Base-by-base conservation (phyloP, 1,139 yeast genomes). In the Geotrichum siamense region DNA sequence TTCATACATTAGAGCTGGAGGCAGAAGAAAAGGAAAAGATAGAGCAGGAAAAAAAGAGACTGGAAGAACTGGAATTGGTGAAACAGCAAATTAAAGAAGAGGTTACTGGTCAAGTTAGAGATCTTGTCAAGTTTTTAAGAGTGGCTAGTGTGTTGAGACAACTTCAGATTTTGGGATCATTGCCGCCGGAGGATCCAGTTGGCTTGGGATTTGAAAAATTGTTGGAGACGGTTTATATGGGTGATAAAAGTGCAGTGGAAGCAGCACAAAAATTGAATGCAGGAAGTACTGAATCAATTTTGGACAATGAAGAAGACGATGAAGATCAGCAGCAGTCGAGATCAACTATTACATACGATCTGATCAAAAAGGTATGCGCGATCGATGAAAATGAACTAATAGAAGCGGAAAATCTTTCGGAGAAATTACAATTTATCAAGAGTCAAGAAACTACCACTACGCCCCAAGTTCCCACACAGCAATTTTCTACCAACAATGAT, bases 121-220 rank as follows among this genome's bases (percentile, higher is more conserved):
- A 57, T 15, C 42, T 59, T 12, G 56, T 60, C 26, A 55, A 58
- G 50, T 63, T 63, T 45, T 47, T 65, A 40, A 55, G 67, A 28
- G 58, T 60, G 16, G 67, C 65, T 3, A 60, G 67, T 22, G 51
- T 59, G 52, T 60, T 60, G 53, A 56, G 65, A 3, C 57, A 56
- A 38, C 45, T 53, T 19, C 55, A 55, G 32, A 25, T 20, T 23
- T 23, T 22, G 5, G 29, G 32, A n/a, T 20, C 27, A 8, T 12
- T 33, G 26, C 10, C 26, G 5, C 13, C 12, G 8, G n/a, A 10
- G 15, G 12, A n/a, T 5, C 20, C 20, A 5, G 21, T 38, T 2
- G 47, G 27, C 9, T 45, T 51, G 5, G 67, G 64, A 3, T 53
- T 63, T 27, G 68, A 64, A 48, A 50, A 50, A 29, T 49, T 65